Evolutionary conservation across 495 filamentous ascomycete species (phyloP).

Genomic region (Astrothelium subdiscretum): DNA sequence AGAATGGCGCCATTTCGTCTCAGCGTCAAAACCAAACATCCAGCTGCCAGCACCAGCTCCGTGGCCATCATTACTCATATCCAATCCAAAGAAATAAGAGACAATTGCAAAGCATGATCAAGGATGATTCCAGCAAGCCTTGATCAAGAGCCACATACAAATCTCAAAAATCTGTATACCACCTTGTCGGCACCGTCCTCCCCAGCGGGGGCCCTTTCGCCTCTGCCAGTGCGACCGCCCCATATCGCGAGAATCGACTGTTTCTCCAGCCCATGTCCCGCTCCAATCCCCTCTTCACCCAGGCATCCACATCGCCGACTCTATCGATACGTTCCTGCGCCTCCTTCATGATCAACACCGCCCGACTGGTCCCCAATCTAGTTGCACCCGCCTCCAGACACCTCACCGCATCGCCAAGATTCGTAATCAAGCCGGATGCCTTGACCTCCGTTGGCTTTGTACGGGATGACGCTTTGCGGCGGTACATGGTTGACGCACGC

Average conservation of each 20-base stretch:
- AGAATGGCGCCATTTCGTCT: too few relatives aligned
- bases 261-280: neutral
- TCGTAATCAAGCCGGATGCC: conserved; percentile 52
- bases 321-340: neutral
- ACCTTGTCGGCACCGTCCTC: neutral
- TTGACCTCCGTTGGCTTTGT: conserved; percentile 35
- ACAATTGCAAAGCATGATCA: too few relatives aligned
- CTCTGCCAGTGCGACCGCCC: neutral
- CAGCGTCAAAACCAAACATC: too few relatives aligned
- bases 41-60: too few relatives aligned
- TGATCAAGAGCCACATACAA: neutral
- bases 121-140: too few relatives aligned
- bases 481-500: neutral
- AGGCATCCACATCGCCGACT: neutral
- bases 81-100: too few relatives aligned
- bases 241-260: neutral
- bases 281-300: neutral
- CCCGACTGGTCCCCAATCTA: conserved; percentile 51
- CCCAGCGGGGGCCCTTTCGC: neutral
- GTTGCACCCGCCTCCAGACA: conserved; percentile 56
- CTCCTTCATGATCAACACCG: conserved; percentile 47
- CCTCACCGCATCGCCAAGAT: conserved; percentile 37
- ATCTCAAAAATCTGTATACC: neutral
- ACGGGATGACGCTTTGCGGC: neutral
- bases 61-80: too few relatives aligned